Evolutionary conservation across 1,284 basidiomycete genomes (phyloP).

Genomic region (Albatrellus sp.): DNA sequence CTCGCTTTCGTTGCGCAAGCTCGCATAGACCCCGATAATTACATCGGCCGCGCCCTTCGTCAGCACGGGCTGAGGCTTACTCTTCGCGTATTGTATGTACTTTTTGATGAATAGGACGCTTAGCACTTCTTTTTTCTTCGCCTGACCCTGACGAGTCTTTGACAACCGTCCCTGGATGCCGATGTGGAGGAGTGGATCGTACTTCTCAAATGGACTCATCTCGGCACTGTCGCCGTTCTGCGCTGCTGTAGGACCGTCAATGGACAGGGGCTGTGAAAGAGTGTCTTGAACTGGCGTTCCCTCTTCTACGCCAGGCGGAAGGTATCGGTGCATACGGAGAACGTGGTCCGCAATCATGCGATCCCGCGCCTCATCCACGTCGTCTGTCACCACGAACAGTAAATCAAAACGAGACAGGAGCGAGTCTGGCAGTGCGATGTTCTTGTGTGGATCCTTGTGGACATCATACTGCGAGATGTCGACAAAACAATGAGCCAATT

Average conservation of each 20-base stretch:
- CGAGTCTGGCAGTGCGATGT: slow-evolving; percentile 97
- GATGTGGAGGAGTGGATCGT: slow-evolving; percentile 89
- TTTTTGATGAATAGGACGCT: slow-evolving; percentile 96
- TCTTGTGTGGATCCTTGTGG: slow-evolving; percentile 98
- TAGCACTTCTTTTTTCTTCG: slow-evolving; percentile 75
- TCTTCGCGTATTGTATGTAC: slow-evolving; percentile 97
- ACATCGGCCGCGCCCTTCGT: slow-evolving; percentile 91
- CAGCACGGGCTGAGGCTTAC: slow-evolving; percentile 71
- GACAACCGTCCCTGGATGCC: slow-evolving; percentile 42
- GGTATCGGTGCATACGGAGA: slow-evolving; percentile 92
- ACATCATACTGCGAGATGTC: slow-evolving; percentile 77
- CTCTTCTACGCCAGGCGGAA: slow-evolving; percentile 94
- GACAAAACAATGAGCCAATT: background rate
- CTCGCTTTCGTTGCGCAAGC: slow-evolving; percentile 84
- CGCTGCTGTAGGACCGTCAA: slow-evolving; percentile 61
- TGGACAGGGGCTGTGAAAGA: slow-evolving; percentile 75
- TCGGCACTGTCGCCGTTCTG: slow-evolving; percentile 48
- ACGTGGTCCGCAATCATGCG: slow-evolving; percentile 96
- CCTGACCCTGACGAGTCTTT: slow-evolving; percentile 40
- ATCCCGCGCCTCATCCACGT: slow-evolving; percentile 92
- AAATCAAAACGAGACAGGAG: slow-evolving; percentile 98
- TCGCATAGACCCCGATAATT: slow-evolving; percentile 90
- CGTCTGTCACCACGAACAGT: slow-evolving; percentile 96
- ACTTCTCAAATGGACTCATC: slow-evolving; percentile 88
- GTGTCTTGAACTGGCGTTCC: slow-evolving; percentile 84